Conservation (phyloP, 495 filamentous ascomycete genomes). For the Cryomyces minteri region DNA sequence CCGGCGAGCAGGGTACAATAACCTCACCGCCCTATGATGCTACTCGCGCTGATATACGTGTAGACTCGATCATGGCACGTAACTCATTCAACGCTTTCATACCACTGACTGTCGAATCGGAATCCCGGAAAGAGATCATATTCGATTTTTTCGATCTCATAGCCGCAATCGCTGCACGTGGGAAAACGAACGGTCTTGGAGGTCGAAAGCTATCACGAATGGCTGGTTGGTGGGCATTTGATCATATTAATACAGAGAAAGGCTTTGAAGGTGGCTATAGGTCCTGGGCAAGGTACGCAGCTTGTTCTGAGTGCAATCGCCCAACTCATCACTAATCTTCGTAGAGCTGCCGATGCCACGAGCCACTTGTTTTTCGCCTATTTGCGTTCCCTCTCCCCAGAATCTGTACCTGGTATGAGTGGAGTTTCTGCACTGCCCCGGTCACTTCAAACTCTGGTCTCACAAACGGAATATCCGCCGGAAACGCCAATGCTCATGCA, state of each 20-base stretch:
- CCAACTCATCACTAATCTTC: constrained; percentile 4
- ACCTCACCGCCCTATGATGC: background rate
- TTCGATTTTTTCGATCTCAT: constrained; percentile 94
- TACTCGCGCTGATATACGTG: constrained; percentile 2
- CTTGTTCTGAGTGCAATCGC: background rate
- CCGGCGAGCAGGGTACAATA: constrained; percentile 71
- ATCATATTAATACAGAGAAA: constrained; percentile 62
- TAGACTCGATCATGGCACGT: constrained; percentile 81
- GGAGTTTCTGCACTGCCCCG: constrained; percentile 73
- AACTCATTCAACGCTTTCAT: constrained; percentile 95
- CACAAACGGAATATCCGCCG: constrained; percentile 91
- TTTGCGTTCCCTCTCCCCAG: constrained; percentile 72
- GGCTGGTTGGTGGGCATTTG: constrained; percentile 98
- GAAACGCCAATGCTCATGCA: constrained; percentile 61
- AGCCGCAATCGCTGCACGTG: constrained; percentile 62
- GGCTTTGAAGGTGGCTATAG: constrained; percentile 96
- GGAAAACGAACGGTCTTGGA: constrained; percentile 83
- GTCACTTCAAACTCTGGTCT: constrained; percentile 73
- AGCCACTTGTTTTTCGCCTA: constrained; percentile 98
- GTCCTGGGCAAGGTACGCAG: constrained; percentile 47
- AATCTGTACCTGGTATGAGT: constrained; percentile 44
- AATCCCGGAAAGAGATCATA: constrained; percentile 72
- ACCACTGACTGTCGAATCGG: constrained; percentile 79
- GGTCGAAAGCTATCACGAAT: constrained; percentile 87
- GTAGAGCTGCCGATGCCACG: constrained; percentile 80